These are phyloP conservation scores for Epichloe sp. DNA, from an alignment of 2,329 filamentous ascomycete genomes.

Conservation along the genomic window DNA sequence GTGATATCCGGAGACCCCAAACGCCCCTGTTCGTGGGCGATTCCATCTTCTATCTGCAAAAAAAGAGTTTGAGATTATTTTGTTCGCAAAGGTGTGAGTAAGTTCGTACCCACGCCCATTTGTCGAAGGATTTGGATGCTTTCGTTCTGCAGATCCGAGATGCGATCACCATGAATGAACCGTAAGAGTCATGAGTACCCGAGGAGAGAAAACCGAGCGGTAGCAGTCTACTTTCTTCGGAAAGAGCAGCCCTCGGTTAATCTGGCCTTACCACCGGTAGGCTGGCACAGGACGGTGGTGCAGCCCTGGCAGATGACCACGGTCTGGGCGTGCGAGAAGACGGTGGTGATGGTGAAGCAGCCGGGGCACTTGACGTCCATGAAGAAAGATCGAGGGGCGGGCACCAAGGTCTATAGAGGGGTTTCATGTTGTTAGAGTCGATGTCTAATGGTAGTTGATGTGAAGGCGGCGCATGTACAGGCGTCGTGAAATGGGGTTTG, in stretches of 20 bases:
- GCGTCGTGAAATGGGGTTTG: slow-evolving; percentile 8
- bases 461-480: background rate
- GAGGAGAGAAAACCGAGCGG: slow-evolving; percentile 31
- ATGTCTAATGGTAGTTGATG: slow-evolving; percentile 1
- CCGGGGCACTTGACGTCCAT: slow-evolving; percentile 99
- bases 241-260: slow-evolving; percentile 99
- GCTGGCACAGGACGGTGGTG: slow-evolving; percentile 99
- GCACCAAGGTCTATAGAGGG: slow-evolving; percentile 65
- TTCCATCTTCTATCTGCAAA: slow-evolving; percentile 63
- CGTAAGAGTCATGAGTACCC: slow-evolving; percentile 36
- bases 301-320: slow-evolving; percentile 99
- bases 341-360: slow-evolving; percentile 99
- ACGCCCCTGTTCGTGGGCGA: slow-evolving; percentile 52
- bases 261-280: slow-evolving; percentile 97
- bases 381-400: slow-evolving; percentile 97
- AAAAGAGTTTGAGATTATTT: slow-evolving; percentile 3
- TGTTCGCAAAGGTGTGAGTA: slow-evolving; percentile 7
- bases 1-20: slow-evolving; percentile 71
- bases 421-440: background rate
- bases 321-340: slow-evolving; percentile 99
- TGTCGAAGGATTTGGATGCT: slow-evolving; percentile 30
- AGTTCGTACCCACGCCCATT: slow-evolving; percentile 36
- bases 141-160: slow-evolving; percentile 50
- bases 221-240: slow-evolving; percentile 88
- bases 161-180: slow-evolving; percentile 37